Conservation (phyloP, 129 eudicot species). For the Ambrosia artemisiifolia region DNA sequence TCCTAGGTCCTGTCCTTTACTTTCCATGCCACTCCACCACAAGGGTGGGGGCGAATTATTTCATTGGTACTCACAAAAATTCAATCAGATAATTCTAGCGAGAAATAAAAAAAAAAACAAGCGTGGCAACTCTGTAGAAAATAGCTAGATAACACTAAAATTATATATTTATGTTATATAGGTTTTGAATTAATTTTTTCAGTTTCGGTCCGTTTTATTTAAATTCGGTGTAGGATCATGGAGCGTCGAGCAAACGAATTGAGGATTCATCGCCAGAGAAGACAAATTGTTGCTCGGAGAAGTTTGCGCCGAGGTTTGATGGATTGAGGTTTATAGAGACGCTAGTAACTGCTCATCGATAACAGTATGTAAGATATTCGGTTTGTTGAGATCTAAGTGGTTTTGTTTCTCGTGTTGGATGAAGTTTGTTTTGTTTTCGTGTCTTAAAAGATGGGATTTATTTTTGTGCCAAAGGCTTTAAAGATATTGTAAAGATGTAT, state of each 20-base stretch:
- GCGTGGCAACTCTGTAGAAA: too few species aligned
- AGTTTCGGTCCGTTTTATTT: not conserved
- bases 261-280: conserved; percentile 26
- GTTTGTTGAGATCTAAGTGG: not conserved
- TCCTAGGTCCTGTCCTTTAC: too few species aligned
- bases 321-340: conserved; percentile 95
- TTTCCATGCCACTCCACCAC: too few species aligned
- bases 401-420: conserved; percentile 9
- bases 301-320: conserved; percentile 82
- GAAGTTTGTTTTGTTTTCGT: conserved; percentile 25
- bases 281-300: conserved; percentile 43
- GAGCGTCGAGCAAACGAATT: conserved; percentile 21
- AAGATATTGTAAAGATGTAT: not conserved
- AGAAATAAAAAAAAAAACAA: too few species aligned
- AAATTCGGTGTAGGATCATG: conserved; percentile 27
- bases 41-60: too few species aligned
- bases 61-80: too few species aligned
- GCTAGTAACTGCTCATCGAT: conserved; percentile 85
- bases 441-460: conserved; percentile 2
- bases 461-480: conserved; percentile 22
- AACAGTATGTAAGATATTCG: conserved; percentile 9
- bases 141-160: too few species aligned
- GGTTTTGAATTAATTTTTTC: not conserved
- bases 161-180: too few species aligned
- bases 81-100: too few species aligned